These are phyloP conservation scores for Colletotrichum lindemuthianum DNA, from an alignment of 2,329 filamentous ascomycete species.

Conservation along the genomic window DNA sequence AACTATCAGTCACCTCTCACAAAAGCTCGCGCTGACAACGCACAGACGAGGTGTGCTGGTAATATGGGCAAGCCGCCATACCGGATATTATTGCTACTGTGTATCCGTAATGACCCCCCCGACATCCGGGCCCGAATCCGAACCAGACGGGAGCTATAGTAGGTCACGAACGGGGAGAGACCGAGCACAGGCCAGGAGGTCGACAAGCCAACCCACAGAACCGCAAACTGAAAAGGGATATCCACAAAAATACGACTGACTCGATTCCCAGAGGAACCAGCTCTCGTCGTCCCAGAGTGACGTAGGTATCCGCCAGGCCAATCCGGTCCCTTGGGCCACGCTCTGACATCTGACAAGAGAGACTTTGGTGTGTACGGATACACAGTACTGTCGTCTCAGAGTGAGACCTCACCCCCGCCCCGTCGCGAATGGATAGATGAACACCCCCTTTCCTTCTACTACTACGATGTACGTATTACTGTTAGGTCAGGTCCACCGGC, in stretches of 20 bases:
- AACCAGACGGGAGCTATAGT: background rate
- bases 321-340: conserved; percentile 28
- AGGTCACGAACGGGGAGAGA: no score
- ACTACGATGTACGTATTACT: no score
- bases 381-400: conserved; percentile 1
- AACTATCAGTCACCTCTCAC: conserved; percentile 14
- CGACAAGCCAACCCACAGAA: conserved; percentile 5
- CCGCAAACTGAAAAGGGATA: conserved; percentile 7
- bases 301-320: conserved; percentile 26
- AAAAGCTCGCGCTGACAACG: conserved; percentile 13
- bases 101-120: background rate
- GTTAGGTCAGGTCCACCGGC: no score
- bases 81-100: no score
- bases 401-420: background rate
- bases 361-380: background rate
- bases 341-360: conserved; percentile 2
- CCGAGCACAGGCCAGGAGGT: conserved; percentile 13
- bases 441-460: no score
- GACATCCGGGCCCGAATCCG: conserved; percentile 15
- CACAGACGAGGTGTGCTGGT: conserved; percentile 8
- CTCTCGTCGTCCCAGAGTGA: conserved; percentile 25
- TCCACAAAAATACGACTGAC: conserved; percentile 3
- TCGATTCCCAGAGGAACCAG: conserved; percentile 10
- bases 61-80: background rate
- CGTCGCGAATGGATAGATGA: no score